phyloP scores from a whole-genome alignment of 495 filamentous ascomycete genomes.

The Daldinia caldariorum region DNA sequence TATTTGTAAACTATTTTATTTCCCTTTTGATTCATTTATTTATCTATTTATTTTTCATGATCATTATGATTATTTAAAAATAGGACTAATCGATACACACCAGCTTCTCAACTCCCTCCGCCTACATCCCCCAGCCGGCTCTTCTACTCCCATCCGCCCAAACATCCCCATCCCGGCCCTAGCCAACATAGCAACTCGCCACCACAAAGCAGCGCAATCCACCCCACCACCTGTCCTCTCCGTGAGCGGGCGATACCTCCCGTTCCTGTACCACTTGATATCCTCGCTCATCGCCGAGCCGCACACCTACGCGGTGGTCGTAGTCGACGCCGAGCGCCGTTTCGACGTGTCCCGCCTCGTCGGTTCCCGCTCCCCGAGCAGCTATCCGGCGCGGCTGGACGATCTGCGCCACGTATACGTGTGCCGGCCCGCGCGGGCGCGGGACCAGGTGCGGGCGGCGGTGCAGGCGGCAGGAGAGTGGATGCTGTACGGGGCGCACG shows the following conservation, averaged over 20 bases:
- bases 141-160: conserved; percentile 26
- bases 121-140: conserved; percentile 47
- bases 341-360: conserved; percentile 70
- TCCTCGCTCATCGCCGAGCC: conserved; percentile 65
- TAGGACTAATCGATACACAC: background rate
- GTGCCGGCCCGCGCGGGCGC: conserved; percentile 45
- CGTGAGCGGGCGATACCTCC: conserved; percentile 64
- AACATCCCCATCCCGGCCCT: conserved; percentile 56
- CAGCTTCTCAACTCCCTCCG: conserved; percentile 61
- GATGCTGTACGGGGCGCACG: conserved; percentile 60
- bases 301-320: conserved; percentile 66
- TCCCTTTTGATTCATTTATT: no score
- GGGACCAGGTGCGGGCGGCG: conserved; percentile 40
- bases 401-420: conserved; percentile 57
- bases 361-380: conserved; percentile 15
- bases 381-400: conserved; percentile 30
- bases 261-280: conserved; percentile 74
- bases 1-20: background rate
- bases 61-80: no score
- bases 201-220: conserved; percentile 51
- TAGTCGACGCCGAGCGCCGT: conserved; percentile 74
- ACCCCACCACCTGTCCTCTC: conserved; percentile 49
- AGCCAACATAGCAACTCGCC: conserved; percentile 51
- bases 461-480: conserved; percentile 53
- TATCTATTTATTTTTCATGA: no score